A percentile compares a stretch with the other conserved stretches of the same genome.
These are phyloP conservation scores for Juncus effusus DNA, from an alignment of 176 grass and related monocot genomes.

Conservation along the genomic window DNA sequence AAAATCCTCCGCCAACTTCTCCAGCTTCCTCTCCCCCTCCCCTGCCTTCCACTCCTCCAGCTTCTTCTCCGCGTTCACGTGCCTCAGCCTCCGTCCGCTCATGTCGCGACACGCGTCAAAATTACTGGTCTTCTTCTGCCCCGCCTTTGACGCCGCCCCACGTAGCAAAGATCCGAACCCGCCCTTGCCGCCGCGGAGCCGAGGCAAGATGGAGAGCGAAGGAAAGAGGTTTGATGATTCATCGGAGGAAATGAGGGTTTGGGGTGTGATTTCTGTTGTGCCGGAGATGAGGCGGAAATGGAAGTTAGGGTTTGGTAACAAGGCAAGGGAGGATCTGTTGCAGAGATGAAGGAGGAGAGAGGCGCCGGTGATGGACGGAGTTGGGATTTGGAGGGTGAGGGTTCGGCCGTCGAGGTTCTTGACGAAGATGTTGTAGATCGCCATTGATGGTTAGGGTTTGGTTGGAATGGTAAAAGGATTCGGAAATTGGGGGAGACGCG, in stretches of 20 bases:
- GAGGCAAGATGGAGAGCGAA: constrained; percentile 49
- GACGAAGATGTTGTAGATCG: constrained; percentile 56
- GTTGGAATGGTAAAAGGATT: too few species aligned
- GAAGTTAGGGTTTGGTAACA: constrained; percentile 28
- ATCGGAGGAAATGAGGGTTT: constrained; percentile 33
- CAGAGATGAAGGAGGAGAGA: constrained; percentile 35
- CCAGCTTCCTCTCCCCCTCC: constrained; percentile 60
- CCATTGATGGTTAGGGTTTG: constrained; percentile 21
- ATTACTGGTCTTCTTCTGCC: constrained; percentile 97
- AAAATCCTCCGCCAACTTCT: constrained; percentile 81
- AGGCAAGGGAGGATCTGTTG: constrained; percentile 23
- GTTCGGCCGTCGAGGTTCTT: constrained; percentile 72
- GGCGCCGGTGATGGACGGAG: constrained; percentile 48
- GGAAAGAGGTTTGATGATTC: constrained; percentile 36
- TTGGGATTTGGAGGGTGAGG: constrained; percentile 53
- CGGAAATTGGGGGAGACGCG: too few species aligned
- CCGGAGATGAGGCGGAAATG: constrained; percentile 42
- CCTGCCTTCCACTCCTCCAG: constrained; percentile 93
- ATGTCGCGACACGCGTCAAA: constrained; percentile 97
- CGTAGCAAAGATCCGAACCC: constrained; percentile 92
- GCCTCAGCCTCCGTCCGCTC: constrained; percentile 77
- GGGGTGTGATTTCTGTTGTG: constrained; percentile 26
- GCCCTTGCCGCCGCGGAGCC: constrained; percentile 87
- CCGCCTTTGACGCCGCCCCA: constrained; percentile 88
- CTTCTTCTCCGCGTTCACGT: constrained; percentile 92